Base-by-base conservation (phyloP, 768 basidiomycete species). In the Boletus coccyginus region DNA sequence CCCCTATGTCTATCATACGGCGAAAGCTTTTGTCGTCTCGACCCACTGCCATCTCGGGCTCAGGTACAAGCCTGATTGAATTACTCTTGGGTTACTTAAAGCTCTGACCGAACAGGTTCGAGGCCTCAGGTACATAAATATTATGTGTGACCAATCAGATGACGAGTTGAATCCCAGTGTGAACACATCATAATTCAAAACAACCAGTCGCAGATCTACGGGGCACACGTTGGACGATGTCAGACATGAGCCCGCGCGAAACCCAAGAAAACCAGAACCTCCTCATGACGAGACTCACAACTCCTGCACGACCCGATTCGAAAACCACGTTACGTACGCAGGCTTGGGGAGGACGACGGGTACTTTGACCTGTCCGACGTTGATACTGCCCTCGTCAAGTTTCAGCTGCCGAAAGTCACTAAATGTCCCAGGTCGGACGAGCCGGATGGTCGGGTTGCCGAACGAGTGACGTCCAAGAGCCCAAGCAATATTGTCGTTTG, bases 381-480 rank as follows among this genome's bases (percentile, higher is more conserved):
- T 46, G 1, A 40, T 27, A 2, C 52, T 50, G 1, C 54, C 47
- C 36, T 52, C 49, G 29, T 69, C 64, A 11, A 52, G 46, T 27
- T 49, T 68, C 36, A 58, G 29, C 19, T 55, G 61, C n/a, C 61
- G 55, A 39, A 59, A 70, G 1, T 54, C 66, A 8, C 55, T 51
- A 46, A 69, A 69, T 7, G 69, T 66, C 16, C 63, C 66, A 1
- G 49, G 10, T 29, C 52, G 40, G 19, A 68, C 59, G 11, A 70
- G 50, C 29, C 69, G 54, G 33, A 69, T 46, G n/a, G 64, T 66
- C 31, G 64, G 66, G 24, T 52, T 53, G 36, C 59, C 36, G 11
- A 64, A n/a, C 3, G 4, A 3, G 0, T 45, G 3, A 27, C 56
- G n/a, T 24, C 24, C 17, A 43, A 7, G 21, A 49, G 17, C 14